Evolutionary conservation across 2,329 filamentous ascomycete genomes (phyloP).

Genomic region (Aspergillus caelatus): DNA sequence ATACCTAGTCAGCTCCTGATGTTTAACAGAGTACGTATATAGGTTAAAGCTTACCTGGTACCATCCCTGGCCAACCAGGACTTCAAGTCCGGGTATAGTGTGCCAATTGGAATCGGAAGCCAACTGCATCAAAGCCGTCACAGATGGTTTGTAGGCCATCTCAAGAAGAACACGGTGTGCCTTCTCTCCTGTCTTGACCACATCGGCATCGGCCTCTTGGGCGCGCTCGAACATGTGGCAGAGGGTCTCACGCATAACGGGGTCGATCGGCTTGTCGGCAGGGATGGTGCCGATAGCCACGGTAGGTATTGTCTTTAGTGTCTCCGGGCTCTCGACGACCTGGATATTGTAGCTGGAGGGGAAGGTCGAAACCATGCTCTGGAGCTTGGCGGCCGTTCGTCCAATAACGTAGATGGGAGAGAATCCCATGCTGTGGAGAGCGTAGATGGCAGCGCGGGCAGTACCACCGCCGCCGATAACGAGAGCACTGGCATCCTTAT

Average conservation of each 20-base stretch:
- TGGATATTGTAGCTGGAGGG: conserved; percentile 71
- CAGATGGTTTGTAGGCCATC: conserved; percentile 91
- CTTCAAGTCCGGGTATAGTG: conserved; percentile 84
- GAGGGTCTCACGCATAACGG: conserved; percentile 67
- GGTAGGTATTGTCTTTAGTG: conserved; percentile 59
- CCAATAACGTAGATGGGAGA: conserved; percentile 85
- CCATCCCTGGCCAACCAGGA: conserved; percentile 79
- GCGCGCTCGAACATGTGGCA: conserved; percentile 53
- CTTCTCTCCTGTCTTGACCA: conserved; percentile 37
- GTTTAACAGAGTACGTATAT: neutral
- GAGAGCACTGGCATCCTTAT: conserved; percentile 60
- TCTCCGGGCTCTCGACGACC: conserved; percentile 59
- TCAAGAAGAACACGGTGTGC: conserved; percentile 71
- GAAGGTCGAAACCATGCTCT: conserved; percentile 71
- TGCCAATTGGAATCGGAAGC: conserved; percentile 78
- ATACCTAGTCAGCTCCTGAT: conserved; percentile 10
- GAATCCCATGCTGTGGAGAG: conserved; percentile 81
- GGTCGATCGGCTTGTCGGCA: conserved; percentile 80
- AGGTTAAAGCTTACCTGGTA: conserved; percentile 67
- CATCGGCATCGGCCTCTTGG: conserved; percentile 50
- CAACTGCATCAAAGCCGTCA: conserved; percentile 83
- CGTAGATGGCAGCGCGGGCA: conserved; percentile 86
- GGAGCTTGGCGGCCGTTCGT: conserved; percentile 70
- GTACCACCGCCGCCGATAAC: conserved; percentile 93
- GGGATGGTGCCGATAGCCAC: conserved; percentile 91